These are phyloP conservation scores for Trichoderma gracile DNA, from an alignment of 2,329 filamentous ascomycete species.

Conservation along the genomic window DNA sequence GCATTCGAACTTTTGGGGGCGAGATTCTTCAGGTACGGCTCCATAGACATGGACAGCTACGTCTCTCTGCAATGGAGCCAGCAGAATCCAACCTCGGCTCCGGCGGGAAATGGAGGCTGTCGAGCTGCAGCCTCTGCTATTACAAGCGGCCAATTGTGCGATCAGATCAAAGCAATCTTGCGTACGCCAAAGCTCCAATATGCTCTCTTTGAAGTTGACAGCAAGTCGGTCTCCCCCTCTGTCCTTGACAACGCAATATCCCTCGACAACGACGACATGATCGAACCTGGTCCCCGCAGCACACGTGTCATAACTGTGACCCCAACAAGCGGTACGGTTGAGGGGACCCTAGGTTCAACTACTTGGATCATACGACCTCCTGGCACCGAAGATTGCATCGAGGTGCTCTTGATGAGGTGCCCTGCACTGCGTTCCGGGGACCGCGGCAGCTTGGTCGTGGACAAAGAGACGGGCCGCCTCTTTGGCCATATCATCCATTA, in stretches of 20 bases:
- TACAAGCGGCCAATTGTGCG: neutral
- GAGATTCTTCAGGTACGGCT: too few relatives aligned
- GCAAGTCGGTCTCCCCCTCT: neutral
- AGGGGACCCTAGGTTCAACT: neutral
- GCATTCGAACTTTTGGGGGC: too few relatives aligned
- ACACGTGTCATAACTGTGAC: neutral
- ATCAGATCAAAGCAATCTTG: neutral
- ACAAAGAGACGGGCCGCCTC: neutral
- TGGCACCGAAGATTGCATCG: neutral
- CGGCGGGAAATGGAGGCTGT: too few relatives aligned
- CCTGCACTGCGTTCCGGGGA: neutral
- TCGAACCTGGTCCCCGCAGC: neutral
- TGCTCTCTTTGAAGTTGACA: neutral
- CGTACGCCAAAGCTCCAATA: neutral
- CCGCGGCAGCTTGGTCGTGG: neutral
- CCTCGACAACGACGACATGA: neutral
- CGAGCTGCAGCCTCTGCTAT: neutral
- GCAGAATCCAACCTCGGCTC: too few relatives aligned
- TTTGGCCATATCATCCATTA: neutral
- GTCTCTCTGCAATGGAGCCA: neutral
- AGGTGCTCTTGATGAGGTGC: neutral
- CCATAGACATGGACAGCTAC: neutral
- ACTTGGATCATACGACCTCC: neutral
- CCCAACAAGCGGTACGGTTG: neutral
- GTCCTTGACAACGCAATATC: neutral